These are phyloP conservation scores for Lodderomyces margitis DNA, from an alignment of 1,139 yeast species.

Conservation along the genomic window DNA sequence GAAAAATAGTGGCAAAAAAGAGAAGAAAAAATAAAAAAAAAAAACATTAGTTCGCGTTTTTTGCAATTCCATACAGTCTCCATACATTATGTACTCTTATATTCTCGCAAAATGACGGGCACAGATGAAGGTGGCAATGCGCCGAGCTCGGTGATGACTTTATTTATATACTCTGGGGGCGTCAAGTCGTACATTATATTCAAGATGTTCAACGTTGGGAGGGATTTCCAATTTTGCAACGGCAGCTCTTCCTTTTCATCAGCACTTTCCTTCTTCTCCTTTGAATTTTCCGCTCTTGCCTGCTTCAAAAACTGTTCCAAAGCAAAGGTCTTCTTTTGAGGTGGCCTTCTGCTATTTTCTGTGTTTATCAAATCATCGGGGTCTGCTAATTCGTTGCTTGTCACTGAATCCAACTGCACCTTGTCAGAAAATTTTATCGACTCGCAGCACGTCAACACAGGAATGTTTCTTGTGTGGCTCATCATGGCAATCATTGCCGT, in stretches of 20 bases:
- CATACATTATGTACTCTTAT: constrained; percentile 55
- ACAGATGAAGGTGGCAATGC: constrained; percentile 96
- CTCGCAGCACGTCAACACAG: constrained; percentile 94
- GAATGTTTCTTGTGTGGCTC: constrained; percentile 83
- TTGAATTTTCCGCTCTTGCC: constrained; percentile 25
- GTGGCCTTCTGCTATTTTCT: constrained; percentile 49
- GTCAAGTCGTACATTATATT: constrained; percentile 92
- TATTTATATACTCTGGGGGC: constrained; percentile 90
- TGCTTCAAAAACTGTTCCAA: constrained; percentile 62
- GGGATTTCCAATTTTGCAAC: constrained; percentile 63
- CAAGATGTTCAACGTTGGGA: constrained; percentile 65
- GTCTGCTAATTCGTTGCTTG: constrained; percentile 89
- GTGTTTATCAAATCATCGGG: constrained; percentile 66
- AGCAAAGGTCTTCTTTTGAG: constrained; percentile 61
- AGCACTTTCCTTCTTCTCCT: constrained; percentile 15
- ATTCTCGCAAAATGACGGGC: constrained; percentile 93
- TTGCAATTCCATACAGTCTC: not conserved
- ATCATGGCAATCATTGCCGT: constrained; percentile 92
- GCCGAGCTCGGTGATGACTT: constrained; percentile 94
- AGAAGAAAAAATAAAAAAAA: constrained; percentile 7
- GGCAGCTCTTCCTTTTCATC: constrained; percentile 23
- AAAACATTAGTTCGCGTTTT: constrained; percentile 2
- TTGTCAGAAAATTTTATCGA: constrained; percentile 92
- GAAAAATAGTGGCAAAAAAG: constrained; percentile 10
- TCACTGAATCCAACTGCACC: constrained; percentile 93